A percentile compares a stretch with the other conserved stretches of the same genome.
Evolutionary conservation across 768 basidiomycete species (phyloP).

Genomic region (Lactifluus hygrophoroides): DNA sequence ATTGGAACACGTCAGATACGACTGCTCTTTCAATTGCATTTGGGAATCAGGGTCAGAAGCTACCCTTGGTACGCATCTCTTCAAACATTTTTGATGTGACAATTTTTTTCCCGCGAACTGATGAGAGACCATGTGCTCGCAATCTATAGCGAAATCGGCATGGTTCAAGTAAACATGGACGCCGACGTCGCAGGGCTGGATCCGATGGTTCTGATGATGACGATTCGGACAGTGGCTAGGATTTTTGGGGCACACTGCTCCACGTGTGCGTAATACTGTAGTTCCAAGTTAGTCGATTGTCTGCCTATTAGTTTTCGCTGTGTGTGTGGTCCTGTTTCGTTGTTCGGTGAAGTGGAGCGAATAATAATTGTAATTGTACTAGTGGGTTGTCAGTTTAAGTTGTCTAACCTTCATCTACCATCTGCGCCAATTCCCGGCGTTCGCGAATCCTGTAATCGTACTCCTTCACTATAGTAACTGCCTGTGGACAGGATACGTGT

Average conservation of each 20-base stretch:
- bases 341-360: constrained; percentile 9
- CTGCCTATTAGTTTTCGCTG: constrained; percentile 1
- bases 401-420: constrained; percentile 12
- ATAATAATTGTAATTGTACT: constrained; percentile 22
- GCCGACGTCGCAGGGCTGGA: constrained; percentile 48
- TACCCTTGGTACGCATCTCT: constrained; percentile 54
- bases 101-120: constrained; percentile 17
- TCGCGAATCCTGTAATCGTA: constrained; percentile 42
- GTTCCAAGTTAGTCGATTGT: background rate
- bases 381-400: background rate
- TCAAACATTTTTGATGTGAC: constrained; percentile 1
- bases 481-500: constrained; percentile 29
- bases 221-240: constrained; percentile 51
- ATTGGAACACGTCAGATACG: constrained; percentile 45
- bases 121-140: constrained; percentile 10
- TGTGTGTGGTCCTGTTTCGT: background rate
- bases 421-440: constrained; percentile 9
- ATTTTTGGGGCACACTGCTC: background rate
- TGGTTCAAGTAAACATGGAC: constrained; percentile 53
- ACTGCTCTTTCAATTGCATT: constrained; percentile 83
- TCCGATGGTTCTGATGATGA: constrained; percentile 63
- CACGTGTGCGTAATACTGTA: background rate
- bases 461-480: constrained; percentile 40
- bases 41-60: constrained; percentile 84
- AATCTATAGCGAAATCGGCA: constrained; percentile 66